Evolutionary conservation across 306 rosid genomes (phyloP).

Genomic region (Corylus heterophylla): DNA sequence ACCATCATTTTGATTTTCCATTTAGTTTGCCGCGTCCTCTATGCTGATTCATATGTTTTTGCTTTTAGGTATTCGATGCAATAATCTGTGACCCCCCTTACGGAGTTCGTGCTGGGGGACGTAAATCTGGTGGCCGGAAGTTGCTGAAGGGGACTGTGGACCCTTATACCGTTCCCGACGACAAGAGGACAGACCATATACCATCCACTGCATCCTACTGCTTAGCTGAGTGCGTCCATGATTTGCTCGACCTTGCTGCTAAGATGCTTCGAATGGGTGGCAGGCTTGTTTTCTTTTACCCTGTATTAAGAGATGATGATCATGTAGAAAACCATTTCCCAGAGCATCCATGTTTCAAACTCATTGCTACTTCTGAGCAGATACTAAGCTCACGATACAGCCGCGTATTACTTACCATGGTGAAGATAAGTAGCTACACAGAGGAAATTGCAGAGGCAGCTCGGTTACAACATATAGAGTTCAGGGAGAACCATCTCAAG

Average conservation of each 20-base stretch:
- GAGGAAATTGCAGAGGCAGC: conserved; percentile 78
- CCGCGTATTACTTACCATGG: conserved; percentile 84
- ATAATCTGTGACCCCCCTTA: conserved; percentile 98
- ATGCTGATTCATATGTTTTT: conserved; percentile 14
- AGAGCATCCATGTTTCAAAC: conserved; percentile 71
- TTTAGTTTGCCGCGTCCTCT: not conserved
- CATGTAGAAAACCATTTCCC: conserved; percentile 56
- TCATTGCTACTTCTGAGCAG: conserved; percentile 78
- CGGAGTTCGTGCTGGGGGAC: conserved; percentile 99
- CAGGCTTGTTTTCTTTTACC: conserved; percentile 93
- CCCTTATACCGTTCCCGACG: conserved; percentile 85
- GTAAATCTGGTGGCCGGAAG: conserved; percentile 96
- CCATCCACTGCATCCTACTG: conserved; percentile 93
- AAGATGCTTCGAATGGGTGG: conserved; percentile 78
- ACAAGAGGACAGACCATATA: conserved; percentile 86
- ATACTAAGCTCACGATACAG: conserved; percentile 89
- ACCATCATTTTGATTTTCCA: not conserved
- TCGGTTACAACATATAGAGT: conserved; percentile 60
- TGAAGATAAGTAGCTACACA: conserved; percentile 65
- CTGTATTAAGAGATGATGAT: conserved; percentile 83
- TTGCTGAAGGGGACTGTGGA: conserved; percentile 75
- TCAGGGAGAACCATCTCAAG: conserved; percentile 84
- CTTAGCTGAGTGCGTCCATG: conserved; percentile 92
- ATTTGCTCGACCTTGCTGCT: conserved; percentile 90
- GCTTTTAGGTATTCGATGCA: conserved; percentile 74